A percentile compares a stretch with the other conserved stretches of the same genome.
phyloP scores from a whole-genome alignment of 768 basidiomycete genomes.

The Multifurca ochricompacta region DNA sequence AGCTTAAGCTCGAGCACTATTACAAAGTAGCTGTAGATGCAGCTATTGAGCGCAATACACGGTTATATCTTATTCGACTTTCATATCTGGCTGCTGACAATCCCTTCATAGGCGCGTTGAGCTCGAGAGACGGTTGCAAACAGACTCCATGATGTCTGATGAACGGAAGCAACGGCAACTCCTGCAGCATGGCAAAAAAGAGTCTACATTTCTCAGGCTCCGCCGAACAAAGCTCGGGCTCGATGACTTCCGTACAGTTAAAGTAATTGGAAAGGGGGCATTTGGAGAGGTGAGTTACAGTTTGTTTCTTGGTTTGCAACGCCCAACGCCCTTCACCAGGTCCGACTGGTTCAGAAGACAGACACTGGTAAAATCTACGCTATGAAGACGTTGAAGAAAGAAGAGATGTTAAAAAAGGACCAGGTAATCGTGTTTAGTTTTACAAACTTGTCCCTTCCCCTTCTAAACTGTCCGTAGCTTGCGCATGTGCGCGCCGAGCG shows the following conservation, averaged over 20 bases:
- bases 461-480: constrained; percentile 43
- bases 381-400: constrained; percentile 96
- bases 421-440: constrained; percentile 50
- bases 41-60: constrained; percentile 87
- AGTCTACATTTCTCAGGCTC: constrained; percentile 81
- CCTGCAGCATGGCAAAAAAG: constrained; percentile 76
- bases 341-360: constrained; percentile 90
- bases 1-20: constrained; percentile 92
- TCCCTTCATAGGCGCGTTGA: constrained; percentile 63
- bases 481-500: constrained; percentile 98
- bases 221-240: constrained; percentile 84
- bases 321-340: constrained; percentile 33
- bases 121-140: constrained; percentile 70
- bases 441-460: not conserved
- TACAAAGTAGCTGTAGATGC: constrained; percentile 96
- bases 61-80: constrained; percentile 37
- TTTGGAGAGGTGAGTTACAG: constrained; percentile 77
- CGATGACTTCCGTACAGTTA: constrained; percentile 91
- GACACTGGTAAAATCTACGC: constrained; percentile 99
- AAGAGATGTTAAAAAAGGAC: constrained; percentile 99
- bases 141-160: constrained; percentile 62
- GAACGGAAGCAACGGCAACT: constrained; percentile 83
- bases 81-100: constrained; percentile 1
- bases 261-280: constrained; percentile 98
- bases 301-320: not conserved